Evolutionary conservation across 441 rosid genomes (phyloP).

Genomic region (Pelargonium australe): DNA sequence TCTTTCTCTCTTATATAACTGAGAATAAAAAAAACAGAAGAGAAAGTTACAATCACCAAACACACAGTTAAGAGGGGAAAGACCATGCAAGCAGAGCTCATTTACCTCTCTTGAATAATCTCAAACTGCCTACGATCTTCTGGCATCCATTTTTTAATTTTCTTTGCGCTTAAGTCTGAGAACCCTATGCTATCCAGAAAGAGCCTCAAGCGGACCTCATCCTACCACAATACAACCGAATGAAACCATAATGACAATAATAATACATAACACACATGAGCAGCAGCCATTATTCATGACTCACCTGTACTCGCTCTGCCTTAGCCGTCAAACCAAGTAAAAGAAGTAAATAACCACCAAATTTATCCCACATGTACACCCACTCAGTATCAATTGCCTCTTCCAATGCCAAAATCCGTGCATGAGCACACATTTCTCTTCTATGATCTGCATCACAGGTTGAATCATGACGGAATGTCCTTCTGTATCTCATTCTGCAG

Average conservation of each 20-base stretch:
- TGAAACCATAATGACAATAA: slow-evolving; percentile 21
- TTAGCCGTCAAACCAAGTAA: slow-evolving; percentile 97
- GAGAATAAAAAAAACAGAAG: slow-evolving; percentile 4
- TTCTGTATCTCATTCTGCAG: slow-evolving; percentile 53
- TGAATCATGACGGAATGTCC: slow-evolving; percentile 53
- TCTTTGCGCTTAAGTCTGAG: slow-evolving; percentile 95
- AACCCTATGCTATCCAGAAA: slow-evolving; percentile 99
- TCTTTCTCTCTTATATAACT: slow-evolving; percentile 99
- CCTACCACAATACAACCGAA: slow-evolving; percentile 37
- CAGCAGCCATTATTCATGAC: slow-evolving; percentile 19
- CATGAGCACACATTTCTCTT: slow-evolving; percentile 99
- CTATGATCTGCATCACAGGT: slow-evolving; percentile 65
- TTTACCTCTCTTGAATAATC: slow-evolving; percentile 96
- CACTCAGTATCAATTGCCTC: slow-evolving; percentile 99
- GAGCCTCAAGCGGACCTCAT: slow-evolving; percentile 96
- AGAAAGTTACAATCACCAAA: slow-evolving; percentile 12
- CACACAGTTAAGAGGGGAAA: slow-evolving; percentile 15
- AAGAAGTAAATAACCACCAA: slow-evolving; percentile 96
- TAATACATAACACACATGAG: slow-evolving; percentile 13
- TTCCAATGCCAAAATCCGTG: slow-evolving; percentile 94
- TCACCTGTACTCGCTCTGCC: slow-evolving; percentile 98
- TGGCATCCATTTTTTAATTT: slow-evolving; percentile 99
- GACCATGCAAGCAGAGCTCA: slow-evolving; percentile 14
- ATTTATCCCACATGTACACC: slow-evolving; percentile 99
- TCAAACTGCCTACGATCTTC: slow-evolving; percentile 99